These are phyloP conservation scores for Daldinia caldariorum DNA, from an alignment of 495 filamentous ascomycete genomes.

Conservation along the genomic window DNA sequence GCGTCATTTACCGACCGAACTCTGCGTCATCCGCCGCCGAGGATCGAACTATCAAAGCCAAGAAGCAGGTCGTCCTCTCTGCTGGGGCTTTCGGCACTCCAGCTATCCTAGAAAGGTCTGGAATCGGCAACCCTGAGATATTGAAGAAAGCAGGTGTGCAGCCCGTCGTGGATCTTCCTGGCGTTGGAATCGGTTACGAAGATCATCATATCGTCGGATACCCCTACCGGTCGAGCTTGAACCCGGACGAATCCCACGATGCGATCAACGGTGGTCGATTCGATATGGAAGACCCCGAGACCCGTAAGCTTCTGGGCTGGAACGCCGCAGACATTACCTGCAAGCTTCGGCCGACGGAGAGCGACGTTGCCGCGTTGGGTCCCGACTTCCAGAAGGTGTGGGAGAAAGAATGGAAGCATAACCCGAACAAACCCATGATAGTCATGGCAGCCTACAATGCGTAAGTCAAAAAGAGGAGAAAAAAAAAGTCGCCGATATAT, in stretches of 20 bases:
- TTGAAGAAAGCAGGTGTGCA: constrained; percentile 41
- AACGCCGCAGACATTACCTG: constrained; percentile 57
- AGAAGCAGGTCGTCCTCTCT: constrained; percentile 63
- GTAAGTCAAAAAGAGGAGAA: constrained; percentile 25
- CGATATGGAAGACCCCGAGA: constrained; percentile 19
- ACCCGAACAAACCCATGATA: constrained; percentile 51
- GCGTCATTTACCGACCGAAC: constrained; percentile 55
- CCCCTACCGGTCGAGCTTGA: constrained; percentile 46
- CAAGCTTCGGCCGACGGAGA: constrained; percentile 56
- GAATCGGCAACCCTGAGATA: constrained; percentile 56
- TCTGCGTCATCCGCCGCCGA: constrained; percentile 21
- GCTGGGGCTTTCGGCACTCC: constrained; percentile 62
- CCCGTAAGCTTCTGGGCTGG: constrained; percentile 52
- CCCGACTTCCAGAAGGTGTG: constrained; percentile 52
- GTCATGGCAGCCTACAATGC: constrained; percentile 44
- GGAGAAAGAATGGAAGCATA: constrained; percentile 55
- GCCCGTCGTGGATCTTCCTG: constrained; percentile 45
- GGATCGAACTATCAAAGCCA: constrained; percentile 51
- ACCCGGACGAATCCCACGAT: constrained; percentile 49
- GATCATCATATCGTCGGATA: constrained; percentile 55
- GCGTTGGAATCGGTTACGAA: constrained; percentile 53
- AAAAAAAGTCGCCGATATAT: neutral
- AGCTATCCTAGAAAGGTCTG: constrained; percentile 64
- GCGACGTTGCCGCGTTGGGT: constrained; percentile 53
- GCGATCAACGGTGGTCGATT: constrained; percentile 30